These are phyloP conservation scores for Vigna radiata DNA, from an alignment of 306 rosid genomes.

Conservation along the genomic window DNA sequence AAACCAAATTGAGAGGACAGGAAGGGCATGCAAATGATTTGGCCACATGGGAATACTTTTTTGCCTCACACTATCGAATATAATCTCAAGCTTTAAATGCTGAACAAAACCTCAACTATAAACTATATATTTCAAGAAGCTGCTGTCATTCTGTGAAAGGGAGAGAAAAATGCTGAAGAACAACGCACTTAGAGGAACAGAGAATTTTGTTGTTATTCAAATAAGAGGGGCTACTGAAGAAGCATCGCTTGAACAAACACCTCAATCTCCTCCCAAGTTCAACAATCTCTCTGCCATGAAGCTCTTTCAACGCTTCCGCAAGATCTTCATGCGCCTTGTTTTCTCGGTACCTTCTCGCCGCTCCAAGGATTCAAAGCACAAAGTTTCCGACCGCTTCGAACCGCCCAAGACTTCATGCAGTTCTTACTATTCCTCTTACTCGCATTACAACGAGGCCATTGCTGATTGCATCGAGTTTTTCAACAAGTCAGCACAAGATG, in stretches of 20 bases:
- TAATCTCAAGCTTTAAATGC: constrained; percentile 40
- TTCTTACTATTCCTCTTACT: constrained; percentile 71
- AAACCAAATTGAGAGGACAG: constrained; percentile 47
- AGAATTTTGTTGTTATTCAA: constrained; percentile 47
- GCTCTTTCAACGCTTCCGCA: constrained; percentile 67
- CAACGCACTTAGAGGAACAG: constrained; percentile 31
- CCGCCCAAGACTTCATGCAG: constrained; percentile 88
- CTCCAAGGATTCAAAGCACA: constrained; percentile 41
- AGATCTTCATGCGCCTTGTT: constrained; percentile 60
- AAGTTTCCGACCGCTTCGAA: constrained; percentile 58
- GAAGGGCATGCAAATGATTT: constrained; percentile 69
- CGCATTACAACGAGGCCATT: constrained; percentile 81
- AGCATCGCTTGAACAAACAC: constrained; percentile 1
- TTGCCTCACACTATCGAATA: constrained; percentile 48
- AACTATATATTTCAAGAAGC: constrained; percentile 18
- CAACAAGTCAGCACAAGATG: constrained; percentile 71
- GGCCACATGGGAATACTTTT: constrained; percentile 58
- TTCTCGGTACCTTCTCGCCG: constrained; percentile 52
- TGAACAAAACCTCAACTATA: background rate
- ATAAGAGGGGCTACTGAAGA: background rate
- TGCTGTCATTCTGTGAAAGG: constrained; percentile 16
- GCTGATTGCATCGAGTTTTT: constrained; percentile 87
- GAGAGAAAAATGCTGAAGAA: constrained; percentile 44
- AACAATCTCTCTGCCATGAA: constrained; percentile 67
- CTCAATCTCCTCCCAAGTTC: constrained; percentile 26